Conservation (phyloP, 345 rosid species). For the Abelmoschus esculentus region DNA sequence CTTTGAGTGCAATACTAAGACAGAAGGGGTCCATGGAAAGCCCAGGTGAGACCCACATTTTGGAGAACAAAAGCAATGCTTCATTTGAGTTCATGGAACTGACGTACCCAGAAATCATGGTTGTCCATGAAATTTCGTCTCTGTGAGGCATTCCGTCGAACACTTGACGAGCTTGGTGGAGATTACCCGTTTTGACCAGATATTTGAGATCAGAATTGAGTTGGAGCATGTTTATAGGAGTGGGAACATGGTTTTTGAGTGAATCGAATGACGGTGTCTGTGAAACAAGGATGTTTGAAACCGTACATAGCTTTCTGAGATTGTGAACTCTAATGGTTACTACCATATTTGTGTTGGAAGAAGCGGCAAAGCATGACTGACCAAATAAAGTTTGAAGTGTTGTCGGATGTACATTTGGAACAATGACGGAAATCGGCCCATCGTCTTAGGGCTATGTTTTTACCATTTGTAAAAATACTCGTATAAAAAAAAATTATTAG, state of each 20-base stretch:
- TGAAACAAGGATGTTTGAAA: background rate
- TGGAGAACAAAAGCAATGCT: constrained; percentile 56
- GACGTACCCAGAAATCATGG: constrained; percentile 62
- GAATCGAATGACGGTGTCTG: too few relatives aligned
- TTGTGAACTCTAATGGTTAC: constrained; percentile 8
- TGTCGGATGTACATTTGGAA: too few relatives aligned
- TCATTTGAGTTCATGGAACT: constrained; percentile 32
- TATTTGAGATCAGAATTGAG: constrained; percentile 34
- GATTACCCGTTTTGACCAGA: constrained; percentile 26
- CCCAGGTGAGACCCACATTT: constrained; percentile 50
- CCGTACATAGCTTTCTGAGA: constrained; percentile 17
- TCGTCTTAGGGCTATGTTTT: too few relatives aligned
- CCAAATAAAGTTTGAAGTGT: too few relatives aligned
- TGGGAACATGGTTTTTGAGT: background rate
- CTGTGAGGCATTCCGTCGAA: constrained; percentile 62
- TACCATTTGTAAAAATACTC: too few relatives aligned
- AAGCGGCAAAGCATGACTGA: too few relatives aligned
- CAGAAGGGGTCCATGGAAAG: constrained; percentile 50
- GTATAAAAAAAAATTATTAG: too few relatives aligned
- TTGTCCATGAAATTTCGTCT: constrained; percentile 76
- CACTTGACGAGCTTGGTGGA: constrained; percentile 52
- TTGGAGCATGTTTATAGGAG: constrained; percentile 23
- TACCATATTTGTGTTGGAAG: constrained; percentile 15
- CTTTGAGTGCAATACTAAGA: constrained; percentile 69
- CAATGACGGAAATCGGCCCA: too few relatives aligned